phyloP scores from a whole-genome alignment of 2,329 filamentous ascomycete species.

The Trichoderma sp. region DNA sequence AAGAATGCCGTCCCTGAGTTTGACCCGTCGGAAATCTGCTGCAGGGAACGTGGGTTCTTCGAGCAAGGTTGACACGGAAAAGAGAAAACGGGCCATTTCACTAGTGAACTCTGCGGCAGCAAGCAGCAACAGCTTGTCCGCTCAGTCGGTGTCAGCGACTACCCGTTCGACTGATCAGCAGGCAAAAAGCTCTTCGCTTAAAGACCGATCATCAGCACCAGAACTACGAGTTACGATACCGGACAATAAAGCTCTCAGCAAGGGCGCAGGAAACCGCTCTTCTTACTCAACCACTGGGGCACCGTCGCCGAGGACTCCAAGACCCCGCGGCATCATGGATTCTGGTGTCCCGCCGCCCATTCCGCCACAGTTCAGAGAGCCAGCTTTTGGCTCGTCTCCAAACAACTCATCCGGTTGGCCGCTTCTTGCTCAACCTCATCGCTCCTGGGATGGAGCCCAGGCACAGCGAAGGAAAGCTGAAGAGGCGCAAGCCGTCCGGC shows the following conservation, averaged over 20 bases:
- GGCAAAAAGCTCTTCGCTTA: not conserved
- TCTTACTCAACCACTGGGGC: slow-evolving; percentile 25
- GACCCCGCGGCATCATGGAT: slow-evolving; percentile 15
- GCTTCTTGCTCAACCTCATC: not conserved
- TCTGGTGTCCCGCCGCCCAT: slow-evolving; percentile 19
- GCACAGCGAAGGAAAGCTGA: slow-evolving; percentile 1
- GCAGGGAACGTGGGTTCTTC: slow-evolving; percentile 11
- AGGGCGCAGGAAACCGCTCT: slow-evolving; percentile 24
- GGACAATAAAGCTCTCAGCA: slow-evolving; percentile 24
- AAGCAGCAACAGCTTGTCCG: not conserved
- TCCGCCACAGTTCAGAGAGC: slow-evolving; percentile 12
- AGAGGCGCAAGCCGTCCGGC: slow-evolving; percentile 22
- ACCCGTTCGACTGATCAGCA: slow-evolving; percentile 6
- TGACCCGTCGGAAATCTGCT: slow-evolving; percentile 17
- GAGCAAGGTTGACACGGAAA: not conserved
- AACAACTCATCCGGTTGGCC: not conserved
- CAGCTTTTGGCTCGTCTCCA: not conserved
- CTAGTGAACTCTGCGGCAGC: not conserved
- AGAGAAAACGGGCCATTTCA: not conserved
- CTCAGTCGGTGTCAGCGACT: not conserved
- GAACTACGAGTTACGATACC: slow-evolving; percentile 27
- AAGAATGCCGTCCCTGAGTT: slow-evolving; percentile 11
- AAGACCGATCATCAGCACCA: slow-evolving; percentile 29
- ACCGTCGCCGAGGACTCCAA: slow-evolving; percentile 21
- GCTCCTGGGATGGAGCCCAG: not conserved